phyloP scores from a whole-genome alignment of 805 yeast species.

The Metschnikowia noctiluminum region DNA sequence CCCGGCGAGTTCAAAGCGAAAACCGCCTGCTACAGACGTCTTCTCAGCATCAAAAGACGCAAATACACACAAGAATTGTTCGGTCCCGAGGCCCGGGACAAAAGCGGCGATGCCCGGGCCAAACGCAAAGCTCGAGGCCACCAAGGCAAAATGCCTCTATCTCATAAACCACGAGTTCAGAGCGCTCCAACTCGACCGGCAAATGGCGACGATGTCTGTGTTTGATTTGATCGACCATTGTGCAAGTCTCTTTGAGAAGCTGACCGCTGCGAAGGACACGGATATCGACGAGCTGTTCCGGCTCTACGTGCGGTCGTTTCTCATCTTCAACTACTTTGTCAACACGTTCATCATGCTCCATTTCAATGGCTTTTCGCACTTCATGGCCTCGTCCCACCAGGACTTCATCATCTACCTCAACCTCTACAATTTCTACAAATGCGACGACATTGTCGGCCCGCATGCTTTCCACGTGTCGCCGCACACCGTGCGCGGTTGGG shows the following conservation, averaged over 20 bases:
- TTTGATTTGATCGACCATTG: slow-evolving; percentile 43
- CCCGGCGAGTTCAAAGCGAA: not conserved
- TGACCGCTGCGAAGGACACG: slow-evolving; percentile 14
- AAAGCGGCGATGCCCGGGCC: not conserved
- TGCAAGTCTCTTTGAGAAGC: slow-evolving; percentile 35
- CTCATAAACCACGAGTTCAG: slow-evolving; percentile 34
- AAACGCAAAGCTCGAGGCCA: not conserved
- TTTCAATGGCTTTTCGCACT: slow-evolving; percentile 40
- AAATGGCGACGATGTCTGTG: slow-evolving; percentile 29
- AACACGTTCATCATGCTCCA: slow-evolving; percentile 42
- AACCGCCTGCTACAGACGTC: not conserved
- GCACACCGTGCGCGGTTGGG: slow-evolving; percentile 20
- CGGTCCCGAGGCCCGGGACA: not conserved
- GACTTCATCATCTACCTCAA: slow-evolving; percentile 43
- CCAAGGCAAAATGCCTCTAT: not conserved
- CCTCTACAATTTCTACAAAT: slow-evolving; percentile 38
- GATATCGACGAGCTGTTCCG: slow-evolving; percentile 16
- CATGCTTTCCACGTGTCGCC: slow-evolving; percentile 22
- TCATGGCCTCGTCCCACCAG: slow-evolving; percentile 32
- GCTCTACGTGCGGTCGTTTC: slow-evolving; percentile 34
- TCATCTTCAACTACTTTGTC: slow-evolving; percentile 41
- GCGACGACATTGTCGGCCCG: slow-evolving; percentile 24
- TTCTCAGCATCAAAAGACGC: not conserved
- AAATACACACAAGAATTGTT: not conserved
- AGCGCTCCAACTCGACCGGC: slow-evolving; percentile 32